Base-by-base conservation (phyloP, 305 asterid genomes). In the Nicotiana rustica region DNA sequence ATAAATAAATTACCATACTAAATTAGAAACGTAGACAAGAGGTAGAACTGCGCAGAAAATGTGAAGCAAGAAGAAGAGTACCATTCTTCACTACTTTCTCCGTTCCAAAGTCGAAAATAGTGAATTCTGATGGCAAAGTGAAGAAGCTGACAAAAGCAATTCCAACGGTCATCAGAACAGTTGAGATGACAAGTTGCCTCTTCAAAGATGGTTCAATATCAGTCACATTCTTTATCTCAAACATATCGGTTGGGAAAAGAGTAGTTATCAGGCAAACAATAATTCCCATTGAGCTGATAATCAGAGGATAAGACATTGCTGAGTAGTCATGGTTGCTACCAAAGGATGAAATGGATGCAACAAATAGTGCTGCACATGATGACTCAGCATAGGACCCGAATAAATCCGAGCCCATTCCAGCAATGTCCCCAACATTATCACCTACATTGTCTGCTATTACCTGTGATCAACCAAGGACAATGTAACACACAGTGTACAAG, bases 381-480 rank as follows among this genome's bases (percentile, higher is more conserved):
- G 88, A 82, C 33, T 82, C 88, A 47, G 85, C 88, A 79, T 85
- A 85, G 13, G 88, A 85, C 18, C 88, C 85, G 36, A 85, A 85
- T 55, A 85, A 67, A 21, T 85, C 88, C 13, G 85, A 82, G 17
- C 88, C 83, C 85, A 85, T 85, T 29, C 85, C 85, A 21, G 85
- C 84, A 79, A 85, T 85, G 62, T 85, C 88, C 67, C 88, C 88
- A 19, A 85, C 84, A 78, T 85, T 82, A 36, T 85, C 88, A 6
- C 88, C 85, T n/a, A 85, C 88, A 77, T 85, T 85, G 78, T 85
- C 88, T n/a, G 88, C 85, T 82, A 85, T 85, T 52, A 85, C 85
- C 88, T 82, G 85, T 12, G 76, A 65, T 65, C 69, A 69, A 61
- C 35, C 18, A 10, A 60, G 10, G 57, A 10, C 21, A 75, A 47